These are phyloP conservation scores for Kurtzmaniella quercitrusa DNA, from an alignment of 1,139 yeast species.

Conservation along the genomic window DNA sequence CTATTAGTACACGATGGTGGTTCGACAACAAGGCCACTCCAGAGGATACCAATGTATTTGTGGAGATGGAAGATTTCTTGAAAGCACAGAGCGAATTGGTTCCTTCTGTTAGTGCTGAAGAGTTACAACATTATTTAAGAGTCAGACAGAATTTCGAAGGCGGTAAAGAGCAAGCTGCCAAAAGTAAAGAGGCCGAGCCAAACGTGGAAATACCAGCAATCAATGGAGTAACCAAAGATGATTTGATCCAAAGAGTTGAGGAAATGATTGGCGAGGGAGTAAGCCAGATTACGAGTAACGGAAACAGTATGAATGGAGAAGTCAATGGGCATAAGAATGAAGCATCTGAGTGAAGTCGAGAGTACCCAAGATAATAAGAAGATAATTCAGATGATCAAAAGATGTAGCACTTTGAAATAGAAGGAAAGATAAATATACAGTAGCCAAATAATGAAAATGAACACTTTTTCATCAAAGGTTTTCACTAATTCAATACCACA, in stretches of 20 bases:
- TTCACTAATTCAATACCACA: too few species aligned
- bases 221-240: not conserved
- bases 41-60: conserved; percentile 66
- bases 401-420: too few species aligned
- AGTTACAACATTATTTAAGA: conserved; percentile 71
- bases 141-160: conserved; percentile 80
- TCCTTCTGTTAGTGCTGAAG: conserved; percentile 88
- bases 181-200: conserved; percentile 8
- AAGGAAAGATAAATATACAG: too few species aligned
- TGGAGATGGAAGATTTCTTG: conserved; percentile 66
- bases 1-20: conserved; percentile 79
- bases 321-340: not conserved
- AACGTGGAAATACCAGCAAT: conserved; percentile 3
- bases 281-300: conserved; percentile 7
- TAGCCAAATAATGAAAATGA: too few species aligned
- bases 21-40: conserved; percentile 76
- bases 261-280: conserved; percentile 9
- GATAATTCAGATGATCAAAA: too few species aligned
- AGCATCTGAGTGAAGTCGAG: too few species aligned
- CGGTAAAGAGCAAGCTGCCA: conserved; percentile 30
- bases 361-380: too few species aligned
- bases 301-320: conserved; percentile 4
- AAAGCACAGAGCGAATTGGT: conserved; percentile 68
- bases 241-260: conserved; percentile 7
- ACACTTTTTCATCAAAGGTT: too few species aligned